A percentile compares a stretch with the other conserved stretches of the same genome.
Evolutionary conservation across 202 grass and related monocot genomes (phyloP).

Genomic region (Schoenoplectus tabernaemontani): DNA sequence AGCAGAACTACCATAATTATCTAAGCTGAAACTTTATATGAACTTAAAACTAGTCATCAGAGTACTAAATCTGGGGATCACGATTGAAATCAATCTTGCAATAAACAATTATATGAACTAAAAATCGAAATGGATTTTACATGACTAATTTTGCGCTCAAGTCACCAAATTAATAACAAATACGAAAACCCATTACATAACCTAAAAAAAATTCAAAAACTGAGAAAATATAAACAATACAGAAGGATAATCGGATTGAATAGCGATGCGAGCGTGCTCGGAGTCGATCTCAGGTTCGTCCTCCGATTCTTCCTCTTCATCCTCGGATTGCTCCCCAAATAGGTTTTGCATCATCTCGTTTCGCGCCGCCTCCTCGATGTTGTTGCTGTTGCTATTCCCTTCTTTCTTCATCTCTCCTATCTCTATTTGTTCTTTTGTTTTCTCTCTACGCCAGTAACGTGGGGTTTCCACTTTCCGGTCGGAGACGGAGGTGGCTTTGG

Average conservation of each 20-base stretch:
- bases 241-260: constrained; percentile 56
- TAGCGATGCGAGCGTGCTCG: constrained; percentile 36
- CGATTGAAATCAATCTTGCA: background rate
- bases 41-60: background rate
- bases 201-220: constrained; percentile 16
- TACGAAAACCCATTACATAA: constrained; percentile 15
- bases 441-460: background rate
- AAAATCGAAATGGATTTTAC: background rate
- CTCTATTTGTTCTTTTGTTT: background rate
- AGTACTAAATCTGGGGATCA: background rate
- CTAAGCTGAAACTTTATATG: background rate
- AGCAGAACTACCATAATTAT: background rate
- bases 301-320: constrained; percentile 50
- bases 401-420: constrained; percentile 39
- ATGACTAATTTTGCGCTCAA: background rate
- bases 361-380: constrained; percentile 58
- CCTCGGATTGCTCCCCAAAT: constrained; percentile 91
- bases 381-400: constrained; percentile 30
- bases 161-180: background rate
- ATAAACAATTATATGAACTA: background rate
- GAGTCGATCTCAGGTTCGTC: constrained; percentile 50
- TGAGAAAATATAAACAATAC: constrained; percentile 24
- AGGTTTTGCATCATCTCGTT: constrained; percentile 97
- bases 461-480: background rate
- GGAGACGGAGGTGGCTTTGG: background rate